phyloP scores from a whole-genome alignment of 306 rosid genomes.

The Calophaca sinica region DNA sequence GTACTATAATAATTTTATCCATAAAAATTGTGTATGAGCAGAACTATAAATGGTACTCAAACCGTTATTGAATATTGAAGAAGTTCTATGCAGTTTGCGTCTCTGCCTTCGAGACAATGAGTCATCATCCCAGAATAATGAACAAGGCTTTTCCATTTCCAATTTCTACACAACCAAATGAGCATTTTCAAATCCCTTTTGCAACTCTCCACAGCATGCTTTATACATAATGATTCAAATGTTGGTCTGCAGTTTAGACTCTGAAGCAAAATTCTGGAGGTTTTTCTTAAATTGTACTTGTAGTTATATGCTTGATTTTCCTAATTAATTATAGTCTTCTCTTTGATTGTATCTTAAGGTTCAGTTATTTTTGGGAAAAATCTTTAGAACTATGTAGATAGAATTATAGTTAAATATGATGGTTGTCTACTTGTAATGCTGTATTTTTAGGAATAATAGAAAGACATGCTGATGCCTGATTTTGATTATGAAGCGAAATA shows the following conservation, averaged over 20 bases:
- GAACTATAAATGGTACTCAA: no score
- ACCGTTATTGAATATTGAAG: no score
- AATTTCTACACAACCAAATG: no score
- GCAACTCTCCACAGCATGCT: no score
- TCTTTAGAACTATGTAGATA: constrained; percentile 8
- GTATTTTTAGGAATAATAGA: constrained; percentile 13
- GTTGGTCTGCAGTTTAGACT: constrained; percentile 31
- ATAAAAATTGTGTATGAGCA: no score
- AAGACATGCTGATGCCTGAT: constrained; percentile 12
- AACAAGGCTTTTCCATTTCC: no score
- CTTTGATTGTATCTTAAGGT: constrained; percentile 9
- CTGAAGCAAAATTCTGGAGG: background rate
- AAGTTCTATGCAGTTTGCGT: no score
- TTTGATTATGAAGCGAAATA: constrained; percentile 13
- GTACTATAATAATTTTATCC: no score
- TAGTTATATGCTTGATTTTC: constrained; percentile 25
- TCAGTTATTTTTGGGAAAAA: background rate
- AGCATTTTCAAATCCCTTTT: no score
- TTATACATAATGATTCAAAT: no score
- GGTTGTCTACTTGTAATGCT: constrained; percentile 12
- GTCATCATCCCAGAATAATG: no score
- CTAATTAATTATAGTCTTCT: constrained; percentile 5
- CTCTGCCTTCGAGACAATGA: no score
- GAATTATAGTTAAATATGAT: constrained; percentile 7
- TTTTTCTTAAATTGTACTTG: background rate